Evolutionary conservation across 2,329 filamentous ascomycete genomes (phyloP), one percentile per base, ranked within the genome.

Genomic region (Microdochium bolleyi): DNA sequence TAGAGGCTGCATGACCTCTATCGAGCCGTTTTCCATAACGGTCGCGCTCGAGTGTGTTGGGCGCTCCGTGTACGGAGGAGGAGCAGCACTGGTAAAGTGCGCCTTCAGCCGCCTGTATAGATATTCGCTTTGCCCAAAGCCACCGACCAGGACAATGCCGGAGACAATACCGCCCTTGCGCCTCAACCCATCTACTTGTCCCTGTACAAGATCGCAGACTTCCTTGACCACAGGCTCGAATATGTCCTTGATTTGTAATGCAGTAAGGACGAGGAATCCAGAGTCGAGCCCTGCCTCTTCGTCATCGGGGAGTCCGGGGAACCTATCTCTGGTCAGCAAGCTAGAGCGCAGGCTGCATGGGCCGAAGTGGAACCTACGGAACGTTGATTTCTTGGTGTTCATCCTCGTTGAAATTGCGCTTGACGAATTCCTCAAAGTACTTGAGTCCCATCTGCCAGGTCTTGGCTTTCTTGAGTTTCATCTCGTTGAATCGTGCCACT

Each of bases 361-460:
- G n/a, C n/a, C n/a, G n/a, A n/a, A n/a, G n/a, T n/a, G n/a, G n/a
- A n/a, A 75, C 79, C 58, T 69, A 82, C 78, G 88, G 88, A 3
- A 92, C 80, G 54, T 90, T 90, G 54, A 91, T 81, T 64, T 92
- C 88, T 50, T 84, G 78, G 57, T 88, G 82, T 62, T 90, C 87
- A 49, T 89, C 86, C 61, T 88, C 85, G 63, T 88, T 86, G 64
- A 92, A 92, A 62, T 90, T 91, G 14, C 88, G 79, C 70, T 92
- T 92, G 14, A 92, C 87, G 64, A 89, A 91, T 63, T 92, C 87
- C 61, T 92, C 88, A 67, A 90, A 92, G 63, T 90, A 91, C 52
- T 83, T 80, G 50, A 92, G 72, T 2, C 84, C 88, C 83, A 85
- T 85, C 65, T 86, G 87, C 87, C 88, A 92, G 1, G 85, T 89